Conservation (phyloP, 2,329 filamentous ascomycete genomes). For the Trichophyton verrucosum region DNA sequence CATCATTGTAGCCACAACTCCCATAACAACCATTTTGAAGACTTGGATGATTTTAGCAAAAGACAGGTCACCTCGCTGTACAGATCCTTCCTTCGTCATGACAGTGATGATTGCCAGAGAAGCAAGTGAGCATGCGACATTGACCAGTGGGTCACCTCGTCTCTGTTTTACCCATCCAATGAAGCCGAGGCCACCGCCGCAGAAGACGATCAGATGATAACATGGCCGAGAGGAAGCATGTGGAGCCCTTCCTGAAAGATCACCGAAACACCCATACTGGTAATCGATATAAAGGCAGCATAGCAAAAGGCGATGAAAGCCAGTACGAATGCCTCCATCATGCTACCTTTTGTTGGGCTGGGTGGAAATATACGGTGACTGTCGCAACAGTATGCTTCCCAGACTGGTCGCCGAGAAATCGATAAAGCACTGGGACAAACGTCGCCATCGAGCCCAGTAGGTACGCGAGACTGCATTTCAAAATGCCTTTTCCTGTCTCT, state of each 20-base stretch:
- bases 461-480: slow-evolving; percentile 89
- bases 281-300: slow-evolving; percentile 59
- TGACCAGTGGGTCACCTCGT: slow-evolving; percentile 65
- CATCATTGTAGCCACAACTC: slow-evolving; percentile 56
- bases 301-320: slow-evolving; percentile 69
- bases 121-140: slow-evolving; percentile 72
- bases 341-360: slow-evolving; percentile 71
- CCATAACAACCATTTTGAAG: slow-evolving; percentile 71
- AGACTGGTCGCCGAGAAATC: slow-evolving; percentile 67
- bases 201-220: slow-evolving; percentile 69
- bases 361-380: slow-evolving; percentile 89
- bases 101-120: slow-evolving; percentile 83
- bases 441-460: slow-evolving; percentile 75
- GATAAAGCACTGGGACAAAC: slow-evolving; percentile 61
- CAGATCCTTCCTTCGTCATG: slow-evolving; percentile 78
- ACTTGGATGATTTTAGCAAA: slow-evolving; percentile 71
- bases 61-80: slow-evolving; percentile 70
- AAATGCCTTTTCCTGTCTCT: slow-evolving; percentile 61
- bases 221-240: slow-evolving; percentile 59
- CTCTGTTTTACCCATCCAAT: slow-evolving; percentile 78
- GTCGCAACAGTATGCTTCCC: slow-evolving; percentile 91
- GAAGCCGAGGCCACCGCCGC: slow-evolving; percentile 74
- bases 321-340: slow-evolving; percentile 72
- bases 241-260: slow-evolving; percentile 58
- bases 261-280: slow-evolving; percentile 80